These are phyloP conservation scores for Wilhelminamyces savonicus DNA, from an alignment of 805 yeast species.

Conservation along the genomic window DNA sequence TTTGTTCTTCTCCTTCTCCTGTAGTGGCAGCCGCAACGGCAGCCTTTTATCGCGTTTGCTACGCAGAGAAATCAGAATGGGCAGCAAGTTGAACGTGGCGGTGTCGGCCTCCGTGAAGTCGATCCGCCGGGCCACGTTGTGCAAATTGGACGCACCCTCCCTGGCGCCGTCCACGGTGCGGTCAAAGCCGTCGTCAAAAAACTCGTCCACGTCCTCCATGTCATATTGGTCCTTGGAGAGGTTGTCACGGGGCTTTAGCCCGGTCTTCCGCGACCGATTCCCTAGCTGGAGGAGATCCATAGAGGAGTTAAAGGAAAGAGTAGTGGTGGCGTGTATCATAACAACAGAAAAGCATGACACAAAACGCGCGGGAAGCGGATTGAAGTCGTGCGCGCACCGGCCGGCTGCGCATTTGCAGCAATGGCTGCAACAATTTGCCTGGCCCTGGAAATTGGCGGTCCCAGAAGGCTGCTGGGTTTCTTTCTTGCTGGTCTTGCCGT, in stretches of 20 bases:
- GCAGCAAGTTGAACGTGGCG: slow-evolving; percentile 23
- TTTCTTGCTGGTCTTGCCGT: no score
- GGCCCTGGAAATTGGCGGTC: no score
- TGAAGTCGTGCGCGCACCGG: no score
- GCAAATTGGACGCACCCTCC: no score
- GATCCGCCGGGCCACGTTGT: slow-evolving; percentile 13
- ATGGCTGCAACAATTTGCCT: no score
- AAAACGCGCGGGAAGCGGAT: no score
- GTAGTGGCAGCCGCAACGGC: slow-evolving; percentile 25
- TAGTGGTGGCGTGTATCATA: slow-evolving; percentile 1
- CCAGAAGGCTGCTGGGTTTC: no score
- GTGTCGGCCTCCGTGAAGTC: slow-evolving; percentile 31
- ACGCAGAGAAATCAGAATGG: slow-evolving; percentile 9
- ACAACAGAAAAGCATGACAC: slow-evolving; percentile 2
- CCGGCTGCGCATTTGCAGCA: no score
- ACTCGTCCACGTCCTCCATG: slow-evolving; percentile 66
- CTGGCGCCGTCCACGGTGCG: slow-evolving; percentile 2
- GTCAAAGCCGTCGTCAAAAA: slow-evolving; percentile 49
- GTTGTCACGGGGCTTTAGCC: slow-evolving; percentile 41
- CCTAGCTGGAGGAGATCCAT: slow-evolving; percentile 48
- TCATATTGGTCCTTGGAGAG: slow-evolving; percentile 52
- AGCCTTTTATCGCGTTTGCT: slow-evolving; percentile 14
- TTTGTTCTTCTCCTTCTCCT: slow-evolving; percentile 4
- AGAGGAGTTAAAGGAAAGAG: background rate
- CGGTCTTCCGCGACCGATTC: slow-evolving; percentile 59